These are phyloP conservation scores for Lunularia cruciata DNA, from an alignment of 225 moss, liverwort and hornwort species.

Conservation along the genomic window DNA sequence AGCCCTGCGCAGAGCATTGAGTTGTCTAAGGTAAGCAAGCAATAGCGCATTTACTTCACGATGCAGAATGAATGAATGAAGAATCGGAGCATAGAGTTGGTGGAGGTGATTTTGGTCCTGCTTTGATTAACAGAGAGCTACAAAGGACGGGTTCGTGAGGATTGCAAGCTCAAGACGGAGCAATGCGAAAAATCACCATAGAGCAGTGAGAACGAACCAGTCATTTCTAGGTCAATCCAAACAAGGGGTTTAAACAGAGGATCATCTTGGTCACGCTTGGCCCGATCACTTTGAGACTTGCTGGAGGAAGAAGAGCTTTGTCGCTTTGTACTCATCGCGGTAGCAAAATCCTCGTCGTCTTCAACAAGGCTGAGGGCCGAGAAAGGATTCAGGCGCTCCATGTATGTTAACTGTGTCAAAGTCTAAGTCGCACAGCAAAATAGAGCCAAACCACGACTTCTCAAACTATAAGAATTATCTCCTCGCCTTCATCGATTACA, in stretches of 20 bases:
- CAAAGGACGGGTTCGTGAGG: no score
- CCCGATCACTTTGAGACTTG: neutral
- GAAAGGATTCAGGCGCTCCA: conserved; percentile 39
- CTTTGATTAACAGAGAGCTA: no score
- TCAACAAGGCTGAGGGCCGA: conserved; percentile 32
- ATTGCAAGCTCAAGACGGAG: no score
- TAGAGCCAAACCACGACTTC: neutral
- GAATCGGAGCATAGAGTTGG: no score
- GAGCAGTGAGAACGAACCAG: conserved; percentile 26
- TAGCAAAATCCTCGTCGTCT: conserved; percentile 28
- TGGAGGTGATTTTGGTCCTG: no score
- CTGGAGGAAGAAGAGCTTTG: neutral
- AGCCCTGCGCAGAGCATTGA: conserved; percentile 56
- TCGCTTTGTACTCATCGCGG: neutral
- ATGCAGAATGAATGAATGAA: no score
- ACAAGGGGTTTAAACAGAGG: conserved; percentile 41
- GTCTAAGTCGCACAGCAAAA: neutral
- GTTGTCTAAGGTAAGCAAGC: no score
- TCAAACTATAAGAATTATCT: no score
- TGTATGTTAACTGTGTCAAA: neutral
- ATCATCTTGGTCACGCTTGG: neutral
- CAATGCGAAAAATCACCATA: no score
- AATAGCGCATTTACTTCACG: no score
- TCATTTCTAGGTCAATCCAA: conserved; percentile 57
- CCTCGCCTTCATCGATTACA: no score